Percentiles rank a stretch among this genome's conserved stretches.
phyloP scores from a whole-genome alignment of 2,329 filamentous ascomycete genomes.

The Pestalotiopsis sp. region DNA sequence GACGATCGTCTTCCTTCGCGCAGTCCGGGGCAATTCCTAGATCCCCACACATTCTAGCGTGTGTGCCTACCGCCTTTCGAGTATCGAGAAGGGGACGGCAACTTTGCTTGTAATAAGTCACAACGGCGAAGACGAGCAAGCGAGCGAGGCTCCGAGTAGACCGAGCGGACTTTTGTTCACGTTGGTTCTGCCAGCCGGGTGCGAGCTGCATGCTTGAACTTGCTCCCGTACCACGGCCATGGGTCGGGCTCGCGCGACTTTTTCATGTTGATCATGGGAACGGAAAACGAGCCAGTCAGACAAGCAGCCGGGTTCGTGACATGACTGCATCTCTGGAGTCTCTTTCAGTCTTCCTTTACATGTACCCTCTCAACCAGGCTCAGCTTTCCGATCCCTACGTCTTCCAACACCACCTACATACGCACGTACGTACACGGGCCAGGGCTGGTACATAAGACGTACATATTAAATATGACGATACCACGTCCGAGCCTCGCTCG shows the following conservation, averaged over 20 bases:
- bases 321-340: conserved; percentile 2
- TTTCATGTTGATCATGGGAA: conserved; percentile 6
- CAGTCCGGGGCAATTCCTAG: not conserved
- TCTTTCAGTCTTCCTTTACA: not conserved
- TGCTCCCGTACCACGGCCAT: not conserved
- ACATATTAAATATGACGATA: conserved; percentile 1
- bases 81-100: too few relatives aligned
- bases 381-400: not conserved
- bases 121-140: not conserved
- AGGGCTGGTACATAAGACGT: not conserved
- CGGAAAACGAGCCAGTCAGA: conserved; percentile 4
- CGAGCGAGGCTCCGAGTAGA: not conserved
- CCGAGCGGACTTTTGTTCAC: not conserved
- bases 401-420: not conserved
- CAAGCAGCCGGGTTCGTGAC: not conserved
- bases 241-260: not conserved
- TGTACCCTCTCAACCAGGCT: not conserved
- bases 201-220: not conserved
- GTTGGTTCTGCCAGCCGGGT: not conserved
- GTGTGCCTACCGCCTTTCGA: not conserved
- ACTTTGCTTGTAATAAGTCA: not conserved
- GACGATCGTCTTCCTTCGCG: conserved; percentile 12
- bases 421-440: not conserved
- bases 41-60: not conserved
- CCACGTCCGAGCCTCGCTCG: conserved; percentile 5